Evolutionary conservation across 495 filamentous ascomycete genomes (phyloP), one percentile per base, ranked within the genome.

Genomic region (Gamarada debralockiae): DNA sequence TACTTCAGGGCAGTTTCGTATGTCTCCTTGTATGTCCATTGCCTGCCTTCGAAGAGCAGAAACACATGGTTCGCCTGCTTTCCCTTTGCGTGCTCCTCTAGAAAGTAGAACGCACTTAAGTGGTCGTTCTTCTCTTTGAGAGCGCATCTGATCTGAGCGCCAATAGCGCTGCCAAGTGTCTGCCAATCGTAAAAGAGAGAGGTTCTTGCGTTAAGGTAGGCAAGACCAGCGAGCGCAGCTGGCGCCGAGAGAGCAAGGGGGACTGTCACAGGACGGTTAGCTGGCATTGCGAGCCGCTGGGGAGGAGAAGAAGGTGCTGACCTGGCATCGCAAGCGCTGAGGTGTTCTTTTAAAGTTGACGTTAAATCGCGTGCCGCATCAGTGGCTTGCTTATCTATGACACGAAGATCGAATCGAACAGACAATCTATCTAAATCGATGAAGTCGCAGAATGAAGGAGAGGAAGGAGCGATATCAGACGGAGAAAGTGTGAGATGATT

Each of bases 181-280:
- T 59, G 55, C 14, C 71, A 57, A 66, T 97, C 92, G 65, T 90
- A 81, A 53, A 68, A 79, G 27, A 95, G 52, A 3, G 78, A 76
- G 54, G 72, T 78, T 67, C 78, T 81, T 6, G 86, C 93, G 63
- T 96, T 91, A 46, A 95, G 68, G 65, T 96, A 98, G 22, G 90
- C 87, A 24, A 86, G 75, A 0, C 76, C 74, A 5, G 86, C 84
- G 15, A 81, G 79, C 24, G 82, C 77, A 20, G 82, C 86, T 18
- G 90, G 85, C 23, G 78, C 67, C 12, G 81, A 74, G 39, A 91
- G 49, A 17, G 79, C 66, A 10, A 76, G 58, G 21, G 76, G 71
- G 23, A 77, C 67, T 69, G 40, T n/a, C 10, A 8, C 9, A 10
- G 13, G 6, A 27, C 17, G 9, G 41, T 47, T 25, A 25, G 22